Conservation (phyloP, 2,329 filamentous ascomycete genomes). For the Emergomyces orientalis region DNA sequence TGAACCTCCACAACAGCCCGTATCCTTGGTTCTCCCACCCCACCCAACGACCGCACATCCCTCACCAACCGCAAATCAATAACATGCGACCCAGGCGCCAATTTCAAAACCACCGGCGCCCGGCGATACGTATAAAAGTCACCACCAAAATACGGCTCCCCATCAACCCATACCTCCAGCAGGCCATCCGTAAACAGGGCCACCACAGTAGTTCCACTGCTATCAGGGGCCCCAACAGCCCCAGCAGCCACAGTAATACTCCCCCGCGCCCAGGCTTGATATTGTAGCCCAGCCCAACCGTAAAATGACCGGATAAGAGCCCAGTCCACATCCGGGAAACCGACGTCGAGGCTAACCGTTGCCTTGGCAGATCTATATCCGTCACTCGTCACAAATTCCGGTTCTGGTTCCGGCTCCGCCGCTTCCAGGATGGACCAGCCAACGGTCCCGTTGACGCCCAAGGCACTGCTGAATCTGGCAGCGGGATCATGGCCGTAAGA, state of each 20-base stretch:
- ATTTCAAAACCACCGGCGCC: constrained; percentile 42
- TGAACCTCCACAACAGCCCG: constrained; percentile 33
- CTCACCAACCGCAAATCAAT: constrained; percentile 46
- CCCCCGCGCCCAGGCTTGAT: constrained; percentile 50
- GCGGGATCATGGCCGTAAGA: constrained; percentile 29
- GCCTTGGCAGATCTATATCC: constrained; percentile 25
- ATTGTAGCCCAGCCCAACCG: constrained; percentile 51
- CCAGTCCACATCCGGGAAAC: constrained; percentile 47
- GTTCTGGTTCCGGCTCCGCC: constrained; percentile 22
- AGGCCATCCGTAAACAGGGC: constrained; percentile 41
- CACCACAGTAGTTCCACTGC: constrained; percentile 21
- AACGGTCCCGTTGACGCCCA: constrained; percentile 43
- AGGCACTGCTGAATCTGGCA: constrained; percentile 41
- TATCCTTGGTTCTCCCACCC: constrained; percentile 39
- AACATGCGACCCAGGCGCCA: constrained; percentile 42
- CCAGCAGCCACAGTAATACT: constrained; percentile 29
- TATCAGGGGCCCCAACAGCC: constrained; percentile 23
- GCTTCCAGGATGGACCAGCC: constrained; percentile 39
- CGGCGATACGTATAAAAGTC: constrained; percentile 47
- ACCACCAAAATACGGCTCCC: constrained; percentile 46
- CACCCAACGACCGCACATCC: constrained; percentile 50
- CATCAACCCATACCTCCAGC: constrained; percentile 47
- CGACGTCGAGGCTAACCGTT: constrained; percentile 31
- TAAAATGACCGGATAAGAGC: constrained; percentile 44
- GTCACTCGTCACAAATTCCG: no score